Evolutionary conservation across 257 asterid genomes (phyloP).

Genomic region (Fraxinus excelsior): DNA sequence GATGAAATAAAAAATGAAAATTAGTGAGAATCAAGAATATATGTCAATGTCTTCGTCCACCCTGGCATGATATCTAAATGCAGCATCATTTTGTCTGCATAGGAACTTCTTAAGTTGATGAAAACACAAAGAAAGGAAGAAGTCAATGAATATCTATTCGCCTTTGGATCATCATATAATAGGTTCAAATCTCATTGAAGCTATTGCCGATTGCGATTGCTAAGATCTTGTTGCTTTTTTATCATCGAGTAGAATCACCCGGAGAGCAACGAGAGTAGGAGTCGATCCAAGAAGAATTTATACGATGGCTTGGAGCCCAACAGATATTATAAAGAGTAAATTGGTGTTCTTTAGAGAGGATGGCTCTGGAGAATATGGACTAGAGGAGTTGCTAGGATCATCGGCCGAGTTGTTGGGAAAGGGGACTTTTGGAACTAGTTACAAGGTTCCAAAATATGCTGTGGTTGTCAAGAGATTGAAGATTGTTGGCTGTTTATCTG

Average conservation of each 20-base stretch:
- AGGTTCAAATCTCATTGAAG: background rate
- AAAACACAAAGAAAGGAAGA: background rate
- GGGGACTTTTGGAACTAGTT: conserved; percentile 29
- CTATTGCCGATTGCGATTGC: background rate
- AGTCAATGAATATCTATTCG: background rate
- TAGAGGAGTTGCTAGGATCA: conserved; percentile 26
- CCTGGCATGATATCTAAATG: background rate
- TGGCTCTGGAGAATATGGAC: conserved; percentile 17
- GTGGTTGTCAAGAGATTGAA: conserved; percentile 33
- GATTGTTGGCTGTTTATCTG: background rate
- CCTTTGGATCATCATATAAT: background rate
- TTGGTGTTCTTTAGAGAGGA: conserved; percentile 23
- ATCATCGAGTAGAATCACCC: too few species aligned
- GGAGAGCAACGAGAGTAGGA: too few species aligned
- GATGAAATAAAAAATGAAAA: background rate
- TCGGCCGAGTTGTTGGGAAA: conserved; percentile 22
- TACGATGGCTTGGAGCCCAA: conserved; percentile 15
- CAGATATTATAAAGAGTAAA: background rate
- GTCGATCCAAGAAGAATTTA: background rate
- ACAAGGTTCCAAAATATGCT: conserved; percentile 13
- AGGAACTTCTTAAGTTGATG: background rate
- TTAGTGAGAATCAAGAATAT: background rate
- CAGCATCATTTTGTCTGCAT: too few species aligned
- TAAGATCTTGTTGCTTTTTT: background rate
- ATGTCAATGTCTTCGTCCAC: background rate